Conservation (phyloP, 2,329 filamentous ascomycete genomes). For the Pseudocercospora vitis region DNA sequence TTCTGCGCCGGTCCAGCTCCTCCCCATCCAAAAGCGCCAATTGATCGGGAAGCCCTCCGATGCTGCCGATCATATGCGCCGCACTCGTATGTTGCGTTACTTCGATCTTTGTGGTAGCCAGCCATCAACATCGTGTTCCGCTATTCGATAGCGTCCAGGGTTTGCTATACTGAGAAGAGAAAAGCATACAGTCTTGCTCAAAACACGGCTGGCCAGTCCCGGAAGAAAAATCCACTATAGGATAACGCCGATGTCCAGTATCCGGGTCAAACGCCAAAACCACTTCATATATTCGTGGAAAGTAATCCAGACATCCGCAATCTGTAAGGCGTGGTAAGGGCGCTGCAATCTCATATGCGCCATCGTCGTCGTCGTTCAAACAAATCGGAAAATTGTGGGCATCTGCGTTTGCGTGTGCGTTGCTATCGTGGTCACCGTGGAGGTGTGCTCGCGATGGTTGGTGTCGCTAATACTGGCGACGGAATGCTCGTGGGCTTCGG, state of each 20-base stretch:
- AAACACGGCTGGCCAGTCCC: not conserved
- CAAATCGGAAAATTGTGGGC: too few relatives aligned
- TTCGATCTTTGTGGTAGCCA: slow-evolving; percentile 2
- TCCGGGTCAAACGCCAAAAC: not conserved
- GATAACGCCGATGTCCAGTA: slow-evolving; percentile 5
- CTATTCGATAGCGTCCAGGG: slow-evolving; percentile 1
- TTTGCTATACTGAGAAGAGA: not conserved
- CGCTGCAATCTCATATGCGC: not conserved
- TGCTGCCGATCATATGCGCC: slow-evolving; percentile 3
- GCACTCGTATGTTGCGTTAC: not conserved
- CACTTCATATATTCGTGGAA: not conserved
- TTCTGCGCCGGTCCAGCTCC: not conserved
- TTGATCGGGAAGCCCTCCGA: not conserved
- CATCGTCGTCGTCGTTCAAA: slow-evolving; percentile 1
- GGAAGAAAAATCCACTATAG: slow-evolving; percentile 7
- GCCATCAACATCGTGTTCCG: slow-evolving; percentile 1
- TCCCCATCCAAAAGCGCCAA: not conserved
- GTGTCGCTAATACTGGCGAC: slow-evolving; percentile 17
- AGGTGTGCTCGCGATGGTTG: slow-evolving; percentile 22
- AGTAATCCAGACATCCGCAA: slow-evolving; percentile 1
- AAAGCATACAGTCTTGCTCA: not conserved
- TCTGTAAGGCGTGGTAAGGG: not conserved
- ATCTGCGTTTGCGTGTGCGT: slow-evolving; percentile 1
- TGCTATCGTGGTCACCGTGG: slow-evolving; percentile 22
- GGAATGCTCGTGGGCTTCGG: slow-evolving; percentile 20